Conservation (phyloP, 495 filamentous ascomycete genomes). For the Articulospora tetracladia region DNA sequence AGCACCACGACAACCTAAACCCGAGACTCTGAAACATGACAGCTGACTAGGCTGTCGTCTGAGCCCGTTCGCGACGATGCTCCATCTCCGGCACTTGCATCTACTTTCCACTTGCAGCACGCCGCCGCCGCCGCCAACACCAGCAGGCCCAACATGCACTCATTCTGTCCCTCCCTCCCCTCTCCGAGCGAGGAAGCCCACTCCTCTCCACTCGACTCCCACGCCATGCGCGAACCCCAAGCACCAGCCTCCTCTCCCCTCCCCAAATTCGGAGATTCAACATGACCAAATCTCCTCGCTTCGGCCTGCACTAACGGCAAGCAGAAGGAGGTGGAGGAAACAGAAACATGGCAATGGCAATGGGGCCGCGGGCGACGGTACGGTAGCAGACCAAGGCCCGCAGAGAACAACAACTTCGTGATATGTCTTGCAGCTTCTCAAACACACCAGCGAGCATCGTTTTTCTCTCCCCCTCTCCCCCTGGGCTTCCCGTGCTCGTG, state of each 20-base stretch:
- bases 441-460: neutral
- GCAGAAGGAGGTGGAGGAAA: neutral
- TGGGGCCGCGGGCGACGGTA: too few species aligned
- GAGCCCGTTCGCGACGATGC: neutral
- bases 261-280: neutral
- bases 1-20: neutral
- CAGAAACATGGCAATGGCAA: neutral
- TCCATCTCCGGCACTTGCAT: neutral
- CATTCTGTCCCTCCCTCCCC: neutral
- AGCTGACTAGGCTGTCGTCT: neutral
- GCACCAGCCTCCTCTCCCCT: too few species aligned
- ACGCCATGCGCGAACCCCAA: too few species aligned
- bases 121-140: too few species aligned
- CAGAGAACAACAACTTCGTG: neutral
- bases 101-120: too few species aligned
- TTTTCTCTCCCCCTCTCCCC: neutral
- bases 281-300: neutral
- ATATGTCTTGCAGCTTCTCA: neutral
- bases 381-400: too few species aligned
- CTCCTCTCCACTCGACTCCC: too few species aligned
- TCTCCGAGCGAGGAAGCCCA: neutral
- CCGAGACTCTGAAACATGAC: neutral
- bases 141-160: neutral
- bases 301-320: neutral
- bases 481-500: too few species aligned